Evolutionary conservation across 2,329 filamentous ascomycete species (phyloP).

Genomic region (Raffaelea ambrosiae): DNA sequence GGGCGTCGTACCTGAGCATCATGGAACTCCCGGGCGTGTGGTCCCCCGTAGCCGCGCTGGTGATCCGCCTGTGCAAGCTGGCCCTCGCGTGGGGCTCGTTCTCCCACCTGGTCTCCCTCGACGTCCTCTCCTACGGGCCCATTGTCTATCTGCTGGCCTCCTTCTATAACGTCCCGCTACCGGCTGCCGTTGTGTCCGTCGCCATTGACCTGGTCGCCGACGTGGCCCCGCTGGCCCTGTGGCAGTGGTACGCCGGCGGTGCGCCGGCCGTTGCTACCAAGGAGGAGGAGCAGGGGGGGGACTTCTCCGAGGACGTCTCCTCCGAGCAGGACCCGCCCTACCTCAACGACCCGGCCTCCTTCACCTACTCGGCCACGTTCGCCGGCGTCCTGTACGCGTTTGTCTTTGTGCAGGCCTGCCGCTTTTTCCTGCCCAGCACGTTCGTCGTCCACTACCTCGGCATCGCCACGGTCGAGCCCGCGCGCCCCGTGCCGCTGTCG

Average conservation of each 20-base stretch:
- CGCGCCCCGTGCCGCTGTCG: conserved; percentile 23
- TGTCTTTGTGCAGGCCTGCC: conserved; percentile 60
- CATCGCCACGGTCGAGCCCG: conserved; percentile 59
- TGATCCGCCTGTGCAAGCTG: conserved; percentile 43
- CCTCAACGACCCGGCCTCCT: neutral
- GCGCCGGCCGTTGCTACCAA: neutral
- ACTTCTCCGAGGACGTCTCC: neutral
- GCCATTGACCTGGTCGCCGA: conserved; percentile 5
- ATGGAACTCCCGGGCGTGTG: neutral
- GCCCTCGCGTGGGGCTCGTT: conserved; percentile 61
- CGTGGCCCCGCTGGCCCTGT: conserved; percentile 1
- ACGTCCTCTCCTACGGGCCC: conserved; percentile 66
- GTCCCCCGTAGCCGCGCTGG: neutral
- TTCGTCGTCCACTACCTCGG: conserved; percentile 70
- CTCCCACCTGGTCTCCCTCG: conserved; percentile 57
- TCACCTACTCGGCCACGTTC: conserved; percentile 55
- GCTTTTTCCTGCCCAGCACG: conserved; percentile 60
- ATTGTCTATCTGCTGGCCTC: conserved; percentile 65
- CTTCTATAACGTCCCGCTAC: conserved; percentile 60
- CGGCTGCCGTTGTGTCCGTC: neutral
- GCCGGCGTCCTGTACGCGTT: conserved; percentile 67
- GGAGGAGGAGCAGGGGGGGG: neutral
- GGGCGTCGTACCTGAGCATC: neutral
- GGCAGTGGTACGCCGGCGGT: neutral
- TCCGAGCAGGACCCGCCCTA: neutral